Conservation (phyloP, 371 early-diverging fungal species). For the Dentiscutata heterogama region DNA sequence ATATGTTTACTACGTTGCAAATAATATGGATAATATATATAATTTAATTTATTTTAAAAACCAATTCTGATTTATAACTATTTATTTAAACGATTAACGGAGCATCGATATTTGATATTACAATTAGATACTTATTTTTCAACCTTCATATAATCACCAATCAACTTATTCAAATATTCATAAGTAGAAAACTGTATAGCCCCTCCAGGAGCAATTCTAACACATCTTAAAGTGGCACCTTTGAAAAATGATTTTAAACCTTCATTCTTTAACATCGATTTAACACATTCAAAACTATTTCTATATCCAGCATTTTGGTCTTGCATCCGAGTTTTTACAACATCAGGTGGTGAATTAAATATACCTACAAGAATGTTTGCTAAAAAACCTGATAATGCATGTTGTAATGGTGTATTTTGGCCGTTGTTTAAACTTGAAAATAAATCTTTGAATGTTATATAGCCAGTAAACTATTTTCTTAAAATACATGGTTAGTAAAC, state of each 20-base stretch:
- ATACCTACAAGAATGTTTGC: slow-evolving; percentile 65
- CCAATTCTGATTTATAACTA: no score
- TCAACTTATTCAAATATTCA: slow-evolving; percentile 31
- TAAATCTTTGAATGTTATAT: slow-evolving; percentile 58
- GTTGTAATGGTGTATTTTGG: slow-evolving; percentile 57
- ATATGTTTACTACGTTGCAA: no score
- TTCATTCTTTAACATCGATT: slow-evolving; percentile 57
- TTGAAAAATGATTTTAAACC: slow-evolving; percentile 59
- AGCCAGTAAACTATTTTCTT: slow-evolving; percentile 54
- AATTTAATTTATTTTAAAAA: no score
- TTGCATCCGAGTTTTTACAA: slow-evolving; percentile 58
- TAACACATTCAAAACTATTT: slow-evolving; percentile 58
- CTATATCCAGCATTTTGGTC: slow-evolving; percentile 57
- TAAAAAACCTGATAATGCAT: slow-evolving; percentile 62
- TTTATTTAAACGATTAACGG: no score
- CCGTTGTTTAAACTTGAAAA: slow-evolving; percentile 53
- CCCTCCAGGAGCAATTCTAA: slow-evolving; percentile 64
- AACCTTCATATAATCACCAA: background rate
- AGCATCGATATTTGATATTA: no score
- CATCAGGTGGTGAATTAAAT: slow-evolving; percentile 61
- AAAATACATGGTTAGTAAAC: background rate
- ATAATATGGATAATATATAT: no score
- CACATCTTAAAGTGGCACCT: slow-evolving; percentile 60
- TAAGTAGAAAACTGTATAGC: slow-evolving; percentile 33
- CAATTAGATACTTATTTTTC: no score